These are phyloP conservation scores for Boletellus dicymbophilus DNA, from an alignment of 1,284 basidiomycete genomes.

Conservation along the genomic window DNA sequence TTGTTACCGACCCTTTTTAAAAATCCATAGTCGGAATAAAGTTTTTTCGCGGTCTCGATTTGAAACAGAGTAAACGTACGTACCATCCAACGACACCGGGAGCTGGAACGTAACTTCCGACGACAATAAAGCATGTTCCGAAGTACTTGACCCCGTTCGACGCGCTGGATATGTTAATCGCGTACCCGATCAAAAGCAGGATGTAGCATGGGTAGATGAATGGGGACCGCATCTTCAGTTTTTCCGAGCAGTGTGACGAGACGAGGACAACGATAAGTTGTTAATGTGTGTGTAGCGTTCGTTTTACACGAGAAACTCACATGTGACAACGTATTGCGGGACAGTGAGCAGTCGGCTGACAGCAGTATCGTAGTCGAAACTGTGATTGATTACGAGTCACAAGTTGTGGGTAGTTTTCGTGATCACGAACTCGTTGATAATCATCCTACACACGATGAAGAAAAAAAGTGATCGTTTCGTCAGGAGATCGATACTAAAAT, in stretches of 20 bases:
- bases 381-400: slow-evolving; percentile 21
- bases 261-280: slow-evolving; percentile 52
- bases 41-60: no score
- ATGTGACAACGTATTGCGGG: slow-evolving; percentile 66
- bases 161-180: slow-evolving; percentile 57
- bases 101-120: slow-evolving; percentile 60
- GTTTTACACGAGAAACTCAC: slow-evolving; percentile 47
- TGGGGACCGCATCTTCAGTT: slow-evolving; percentile 52
- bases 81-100: slow-evolving; percentile 73
- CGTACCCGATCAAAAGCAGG: slow-evolving; percentile 59
- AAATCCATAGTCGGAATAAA: no score
- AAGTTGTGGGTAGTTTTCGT: background rate
- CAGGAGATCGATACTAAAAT: background rate
- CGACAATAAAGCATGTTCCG: slow-evolving; percentile 63
- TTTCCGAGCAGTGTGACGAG: slow-evolving; percentile 64
- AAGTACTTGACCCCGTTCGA: slow-evolving; percentile 59
- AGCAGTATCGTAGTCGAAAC: slow-evolving; percentile 57
- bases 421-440: slow-evolving; percentile 52
- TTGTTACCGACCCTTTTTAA: slow-evolving; percentile 51
- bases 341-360: slow-evolving; percentile 70
- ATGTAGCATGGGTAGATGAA: slow-evolving; percentile 59
- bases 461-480: background rate
- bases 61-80: no score
- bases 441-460: slow-evolving; percentile 44
- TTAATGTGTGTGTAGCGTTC: background rate